Conservation (phyloP, 2,329 filamentous ascomycete species). For the Xylariales sp. region DNA sequence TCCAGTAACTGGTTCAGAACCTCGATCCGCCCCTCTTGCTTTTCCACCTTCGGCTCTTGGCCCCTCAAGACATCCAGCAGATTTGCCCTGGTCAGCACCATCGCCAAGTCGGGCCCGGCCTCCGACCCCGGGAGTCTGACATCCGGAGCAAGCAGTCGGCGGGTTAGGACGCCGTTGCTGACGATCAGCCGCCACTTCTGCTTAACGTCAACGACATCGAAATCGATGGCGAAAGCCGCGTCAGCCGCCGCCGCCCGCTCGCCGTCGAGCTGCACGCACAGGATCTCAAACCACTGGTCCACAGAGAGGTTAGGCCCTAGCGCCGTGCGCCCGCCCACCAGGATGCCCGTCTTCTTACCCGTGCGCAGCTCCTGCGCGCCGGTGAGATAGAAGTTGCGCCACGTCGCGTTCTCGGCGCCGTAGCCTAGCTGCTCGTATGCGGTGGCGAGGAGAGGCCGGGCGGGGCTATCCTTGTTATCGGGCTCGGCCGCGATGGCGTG, state of each 20-base stretch:
- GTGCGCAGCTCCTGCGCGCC: conserved; percentile 21
- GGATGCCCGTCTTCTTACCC: conserved; percentile 3
- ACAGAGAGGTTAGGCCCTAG: conserved; percentile 6
- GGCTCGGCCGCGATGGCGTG: conserved; percentile 28
- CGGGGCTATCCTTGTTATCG: conserved; percentile 6
- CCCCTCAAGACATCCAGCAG: neutral
- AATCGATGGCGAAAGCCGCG: conserved; percentile 3
- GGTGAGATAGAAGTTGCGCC: conserved; percentile 34
- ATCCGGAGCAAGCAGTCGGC: neutral
- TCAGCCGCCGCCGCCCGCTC: conserved; percentile 5
- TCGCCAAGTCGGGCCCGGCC: neutral
- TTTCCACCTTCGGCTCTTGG: neutral
- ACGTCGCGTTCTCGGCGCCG: conserved; percentile 32
- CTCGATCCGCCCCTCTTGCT: neutral
- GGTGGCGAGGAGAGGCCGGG: conserved; percentile 19
- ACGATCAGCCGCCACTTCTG: conserved; percentile 18
- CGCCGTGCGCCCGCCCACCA: neutral
- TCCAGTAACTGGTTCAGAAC: neutral
- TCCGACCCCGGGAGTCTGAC: neutral
- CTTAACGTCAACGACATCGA: conserved; percentile 10
- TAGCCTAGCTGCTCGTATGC: conserved; percentile 29
- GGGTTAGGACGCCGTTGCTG: conserved; percentile 12
- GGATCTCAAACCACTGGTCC: conserved; percentile 8
- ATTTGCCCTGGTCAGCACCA: neutral
- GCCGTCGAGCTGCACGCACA: conserved; percentile 8